Conservation (phyloP, 2,329 filamentous ascomycete genomes). For the Arthrobotrys musiformis region DNA sequence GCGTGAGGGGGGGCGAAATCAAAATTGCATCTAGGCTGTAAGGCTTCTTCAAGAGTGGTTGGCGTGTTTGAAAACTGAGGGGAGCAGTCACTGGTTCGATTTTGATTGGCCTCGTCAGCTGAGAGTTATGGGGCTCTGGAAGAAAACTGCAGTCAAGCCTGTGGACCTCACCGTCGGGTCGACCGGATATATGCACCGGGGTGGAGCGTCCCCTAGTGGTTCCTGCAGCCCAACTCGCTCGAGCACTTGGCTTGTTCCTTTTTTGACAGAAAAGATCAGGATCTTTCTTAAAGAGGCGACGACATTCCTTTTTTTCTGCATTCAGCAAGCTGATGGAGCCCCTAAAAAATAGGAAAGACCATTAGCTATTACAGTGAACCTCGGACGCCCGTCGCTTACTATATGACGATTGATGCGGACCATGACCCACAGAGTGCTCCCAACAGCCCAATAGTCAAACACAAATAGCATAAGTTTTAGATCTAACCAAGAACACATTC, state of each 20-base stretch:
- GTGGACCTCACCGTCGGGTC: slow-evolving; percentile 42
- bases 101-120: slow-evolving; percentile 53
- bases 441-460: slow-evolving; percentile 22
- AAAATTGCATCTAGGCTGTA: slow-evolving; percentile 52
- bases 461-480: slow-evolving; percentile 48
- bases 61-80: slow-evolving; percentile 36
- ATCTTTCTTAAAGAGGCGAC: slow-evolving; percentile 4
- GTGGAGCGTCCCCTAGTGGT: slow-evolving; percentile 31
- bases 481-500: slow-evolving; percentile 23
- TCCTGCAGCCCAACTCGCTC: slow-evolving; percentile 48
- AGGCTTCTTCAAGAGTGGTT: slow-evolving; percentile 43
- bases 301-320: slow-evolving; percentile 16
- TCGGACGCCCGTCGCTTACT: slow-evolving; percentile 40
- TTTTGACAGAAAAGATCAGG: slow-evolving; percentile 10
- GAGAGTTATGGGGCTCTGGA: slow-evolving; percentile 49
- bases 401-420: slow-evolving; percentile 25
- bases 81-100: slow-evolving; percentile 29
- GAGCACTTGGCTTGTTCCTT: slow-evolving; percentile 7
- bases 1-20: slow-evolving; percentile 45
- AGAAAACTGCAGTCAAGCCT: slow-evolving; percentile 13
- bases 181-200: slow-evolving; percentile 49
- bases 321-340: slow-evolving; percentile 7
- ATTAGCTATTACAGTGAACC: background rate
- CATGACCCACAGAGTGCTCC: slow-evolving; percentile 22
- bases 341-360: background rate